Evolutionary conservation across 2,329 filamentous ascomycete species (phyloP).

Genomic region (Parastagonospora nodorum): DNA sequence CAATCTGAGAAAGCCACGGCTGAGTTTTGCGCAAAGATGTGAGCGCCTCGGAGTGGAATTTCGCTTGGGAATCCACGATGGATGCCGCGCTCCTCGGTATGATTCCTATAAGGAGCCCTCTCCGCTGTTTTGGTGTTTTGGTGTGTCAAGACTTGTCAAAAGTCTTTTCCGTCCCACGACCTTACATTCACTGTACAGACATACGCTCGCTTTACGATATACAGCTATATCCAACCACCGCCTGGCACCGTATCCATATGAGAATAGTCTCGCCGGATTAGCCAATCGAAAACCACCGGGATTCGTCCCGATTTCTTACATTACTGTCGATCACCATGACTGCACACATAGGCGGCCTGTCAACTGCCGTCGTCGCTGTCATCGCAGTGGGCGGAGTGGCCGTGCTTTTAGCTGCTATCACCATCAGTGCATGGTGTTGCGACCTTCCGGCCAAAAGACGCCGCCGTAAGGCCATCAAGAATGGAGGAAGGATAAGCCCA

Average conservation of each 20-base stretch:
- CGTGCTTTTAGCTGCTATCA: conserved; percentile 12
- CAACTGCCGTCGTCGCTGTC: conserved; percentile 12
- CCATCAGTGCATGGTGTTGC: conserved; percentile 10
- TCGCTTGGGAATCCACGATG: neutral
- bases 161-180: neutral
- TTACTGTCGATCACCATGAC: conserved; percentile 3
- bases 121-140: neutral
- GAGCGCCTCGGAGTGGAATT: neutral
- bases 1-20: conserved; percentile 1
- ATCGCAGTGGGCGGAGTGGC: conserved; percentile 13
- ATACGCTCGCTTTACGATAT: neutral
- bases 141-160: neutral
- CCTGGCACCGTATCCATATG: too few species aligned
- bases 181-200: neutral
- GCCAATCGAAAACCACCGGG: neutral
- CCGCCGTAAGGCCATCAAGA: conserved; percentile 6
- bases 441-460: conserved; percentile 16
- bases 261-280: neutral
- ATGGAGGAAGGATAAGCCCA: conserved; percentile 4
- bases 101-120: neutral
- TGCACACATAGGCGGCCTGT: conserved; percentile 8
- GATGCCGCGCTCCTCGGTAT: neutral
- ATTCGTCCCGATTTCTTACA: neutral
- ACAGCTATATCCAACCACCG: neutral
- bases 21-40: neutral